Evolutionary conservation across 345 rosid genomes (phyloP), one percentile per base, ranked within the genome.

Genomic region (Kandelia obovata): DNA sequence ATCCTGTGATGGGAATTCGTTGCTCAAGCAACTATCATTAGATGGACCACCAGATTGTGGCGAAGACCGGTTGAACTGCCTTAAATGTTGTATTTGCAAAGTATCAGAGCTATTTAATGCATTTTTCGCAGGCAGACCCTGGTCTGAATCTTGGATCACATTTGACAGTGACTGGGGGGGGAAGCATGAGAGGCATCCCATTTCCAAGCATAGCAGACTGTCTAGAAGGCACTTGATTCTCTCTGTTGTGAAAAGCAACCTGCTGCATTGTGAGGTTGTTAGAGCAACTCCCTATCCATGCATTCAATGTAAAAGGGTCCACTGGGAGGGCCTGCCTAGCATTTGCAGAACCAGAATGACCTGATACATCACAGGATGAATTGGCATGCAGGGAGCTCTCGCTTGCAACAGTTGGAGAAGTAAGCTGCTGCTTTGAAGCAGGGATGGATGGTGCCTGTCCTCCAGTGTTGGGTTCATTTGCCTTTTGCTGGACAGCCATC

Each of bases 401-500:
- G 62, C 88, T 84, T 66, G 85, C 87, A 77, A 81, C 85, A 43
- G 81, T 79, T 63, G 97, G 83, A 71, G 96, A 85, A 73, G 89
- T 69, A 71, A 86, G 89, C 57, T 79, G 97, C 65, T 80, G 94
- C 78, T 83, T 92, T 77, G 96, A 82, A 60, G 65, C 78, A 49
- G 85, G 87, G 64, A 78, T 74, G 73, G 86, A 72, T 39, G 91
- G 79, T 77, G 92, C 76, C 53, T 76, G 96, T 19, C 69, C 51
- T 70, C 78, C 80, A 34, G 70, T 62, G 71, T 72, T 87, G 71
- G 81, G 79, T 80, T 87, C 98, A 72, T 78, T 89, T 72, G 88
- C 75, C 75, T 87, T 92, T 62, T 87, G 91, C 70, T 85, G 92
- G 47, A 84, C 84, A 81, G 83, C 87, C 83, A 96, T 92, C 80